These are phyloP conservation scores for Stereum hirsutum DNA, from an alignment of 1,284 basidiomycete genomes.

Conservation along the genomic window DNA sequence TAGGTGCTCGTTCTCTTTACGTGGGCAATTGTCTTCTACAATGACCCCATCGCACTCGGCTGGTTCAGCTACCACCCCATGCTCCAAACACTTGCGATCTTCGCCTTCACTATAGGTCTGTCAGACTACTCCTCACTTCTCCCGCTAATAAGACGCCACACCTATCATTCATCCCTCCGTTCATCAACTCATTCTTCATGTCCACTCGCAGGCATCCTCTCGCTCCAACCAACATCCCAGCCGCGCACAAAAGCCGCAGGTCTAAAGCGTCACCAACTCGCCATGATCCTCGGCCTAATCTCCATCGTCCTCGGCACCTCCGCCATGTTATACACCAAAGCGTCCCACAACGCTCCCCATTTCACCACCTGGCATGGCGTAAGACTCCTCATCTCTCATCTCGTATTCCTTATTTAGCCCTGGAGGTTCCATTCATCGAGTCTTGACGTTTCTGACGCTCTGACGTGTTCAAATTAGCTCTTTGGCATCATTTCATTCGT, in stretches of 20 bases:
- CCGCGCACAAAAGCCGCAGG: slow-evolving; percentile 58
- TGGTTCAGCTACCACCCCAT: slow-evolving; percentile 63
- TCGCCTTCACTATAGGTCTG: slow-evolving; percentile 50
- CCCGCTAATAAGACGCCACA: not conserved
- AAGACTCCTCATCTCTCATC: slow-evolving; percentile 16
- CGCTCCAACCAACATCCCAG: slow-evolving; percentile 66
- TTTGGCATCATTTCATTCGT: slow-evolving; percentile 45
- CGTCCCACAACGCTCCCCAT: slow-evolving; percentile 33
- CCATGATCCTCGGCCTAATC: slow-evolving; percentile 45
- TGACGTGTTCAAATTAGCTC: slow-evolving; percentile 22
- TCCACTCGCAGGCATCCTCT: slow-evolving; percentile 48
- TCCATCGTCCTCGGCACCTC: slow-evolving; percentile 43
- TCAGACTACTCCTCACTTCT: not conserved
- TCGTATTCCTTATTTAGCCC: not conserved
- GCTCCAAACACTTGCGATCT: slow-evolving; percentile 46
- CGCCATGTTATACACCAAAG: slow-evolving; percentile 50
- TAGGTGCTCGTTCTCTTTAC: slow-evolving; percentile 40
- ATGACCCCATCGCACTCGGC: slow-evolving; percentile 35
- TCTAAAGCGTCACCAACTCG: slow-evolving; percentile 52
- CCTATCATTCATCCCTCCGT: slow-evolving; percentile 5
- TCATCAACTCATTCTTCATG: too few relatives aligned
- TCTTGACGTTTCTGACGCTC: not conserved
- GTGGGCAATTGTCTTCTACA: slow-evolving; percentile 46
- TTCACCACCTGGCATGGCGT: slow-evolving; percentile 65
- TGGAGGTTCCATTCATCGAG: not conserved